Conservation (phyloP, 108 stramenopile species). For the Stephanodiscus triporus region DNA sequence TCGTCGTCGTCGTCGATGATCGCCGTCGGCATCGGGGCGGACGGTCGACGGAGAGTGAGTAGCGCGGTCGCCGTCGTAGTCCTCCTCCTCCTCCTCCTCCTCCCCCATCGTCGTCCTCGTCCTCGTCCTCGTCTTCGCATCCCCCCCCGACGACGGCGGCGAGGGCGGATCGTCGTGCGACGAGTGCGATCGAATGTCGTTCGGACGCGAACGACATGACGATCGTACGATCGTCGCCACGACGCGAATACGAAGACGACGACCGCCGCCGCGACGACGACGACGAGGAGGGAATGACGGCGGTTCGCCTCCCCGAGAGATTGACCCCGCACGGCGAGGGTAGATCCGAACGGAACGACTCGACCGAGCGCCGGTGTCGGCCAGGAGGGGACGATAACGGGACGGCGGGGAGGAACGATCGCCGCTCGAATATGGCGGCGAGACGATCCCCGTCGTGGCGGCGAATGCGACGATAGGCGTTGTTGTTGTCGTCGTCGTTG, state of each 20-base stretch:
- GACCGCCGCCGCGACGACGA: too few relatives aligned
- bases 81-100: background rate
- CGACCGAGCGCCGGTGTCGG: too few relatives aligned
- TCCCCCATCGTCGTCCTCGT: background rate
- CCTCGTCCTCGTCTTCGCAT: background rate
- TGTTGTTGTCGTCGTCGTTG: too few relatives aligned
- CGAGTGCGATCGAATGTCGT: slow-evolving; percentile 27
- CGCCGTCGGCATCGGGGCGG: background rate
- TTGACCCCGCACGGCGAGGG: slow-evolving; percentile 34
- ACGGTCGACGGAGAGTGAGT: background rate
- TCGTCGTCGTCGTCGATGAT: background rate
- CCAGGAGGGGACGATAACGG: too few relatives aligned
- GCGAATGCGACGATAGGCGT: too few relatives aligned
- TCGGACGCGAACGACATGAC: slow-evolving; percentile 24
- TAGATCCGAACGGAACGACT: slow-evolving; percentile 30
- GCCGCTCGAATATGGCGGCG: too few relatives aligned
- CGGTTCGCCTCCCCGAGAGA: slow-evolving; percentile 14
- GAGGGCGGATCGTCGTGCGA: background rate
- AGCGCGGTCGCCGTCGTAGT: background rate
- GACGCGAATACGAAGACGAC: background rate
- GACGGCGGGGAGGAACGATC: too few relatives aligned
- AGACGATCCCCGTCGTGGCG: too few relatives aligned
- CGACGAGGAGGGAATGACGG: background rate
- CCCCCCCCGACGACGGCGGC: too few relatives aligned
- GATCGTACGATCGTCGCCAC: background rate